Conservation (phyloP, 2,329 filamentous ascomycete genomes). For the Arthrobotrys megalospora region DNA sequence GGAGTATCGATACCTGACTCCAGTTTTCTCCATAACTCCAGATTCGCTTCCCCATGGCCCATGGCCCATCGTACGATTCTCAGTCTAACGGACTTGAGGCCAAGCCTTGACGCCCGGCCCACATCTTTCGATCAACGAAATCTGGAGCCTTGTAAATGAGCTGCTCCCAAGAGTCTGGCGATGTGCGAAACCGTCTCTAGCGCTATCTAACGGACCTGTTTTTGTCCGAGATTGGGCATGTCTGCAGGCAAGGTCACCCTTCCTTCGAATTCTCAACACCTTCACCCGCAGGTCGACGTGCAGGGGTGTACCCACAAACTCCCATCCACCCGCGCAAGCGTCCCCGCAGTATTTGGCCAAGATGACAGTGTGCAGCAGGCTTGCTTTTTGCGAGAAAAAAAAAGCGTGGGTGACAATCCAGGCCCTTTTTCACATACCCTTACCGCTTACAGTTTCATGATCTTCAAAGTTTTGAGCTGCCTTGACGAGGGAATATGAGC, state of each 20-base stretch:
- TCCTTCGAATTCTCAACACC: slow-evolving; percentile 43
- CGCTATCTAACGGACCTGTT: slow-evolving; percentile 54
- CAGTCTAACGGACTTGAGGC: slow-evolving; percentile 49
- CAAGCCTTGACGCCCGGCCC: slow-evolving; percentile 49
- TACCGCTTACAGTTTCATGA: slow-evolving; percentile 59
- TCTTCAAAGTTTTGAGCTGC: slow-evolving; percentile 60
- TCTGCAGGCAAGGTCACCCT: slow-evolving; percentile 48
- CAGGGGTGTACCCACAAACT: slow-evolving; percentile 43
- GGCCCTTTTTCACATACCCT: slow-evolving; percentile 47
- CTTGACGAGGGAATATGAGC: slow-evolving; percentile 51
- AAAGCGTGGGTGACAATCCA: slow-evolving; percentile 48
- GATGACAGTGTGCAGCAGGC: slow-evolving; percentile 37
- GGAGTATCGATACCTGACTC: slow-evolving; percentile 56
- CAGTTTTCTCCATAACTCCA: slow-evolving; percentile 57
- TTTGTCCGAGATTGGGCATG: slow-evolving; percentile 55
- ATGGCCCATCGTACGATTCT: slow-evolving; percentile 58
- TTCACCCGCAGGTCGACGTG: slow-evolving; percentile 42
- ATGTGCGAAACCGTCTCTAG: slow-evolving; percentile 55
- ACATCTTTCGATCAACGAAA: slow-evolving; percentile 40
- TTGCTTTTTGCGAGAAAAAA: slow-evolving; percentile 40
- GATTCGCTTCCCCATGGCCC: slow-evolving; percentile 46
- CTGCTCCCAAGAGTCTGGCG: slow-evolving; percentile 39
- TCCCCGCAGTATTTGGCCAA: slow-evolving; percentile 57
- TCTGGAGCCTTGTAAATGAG: slow-evolving; percentile 54
- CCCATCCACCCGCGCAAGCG: slow-evolving; percentile 58